These are phyloP conservation scores for Candida incommunis DNA, from an alignment of 805 yeast species.

Conservation along the genomic window DNA sequence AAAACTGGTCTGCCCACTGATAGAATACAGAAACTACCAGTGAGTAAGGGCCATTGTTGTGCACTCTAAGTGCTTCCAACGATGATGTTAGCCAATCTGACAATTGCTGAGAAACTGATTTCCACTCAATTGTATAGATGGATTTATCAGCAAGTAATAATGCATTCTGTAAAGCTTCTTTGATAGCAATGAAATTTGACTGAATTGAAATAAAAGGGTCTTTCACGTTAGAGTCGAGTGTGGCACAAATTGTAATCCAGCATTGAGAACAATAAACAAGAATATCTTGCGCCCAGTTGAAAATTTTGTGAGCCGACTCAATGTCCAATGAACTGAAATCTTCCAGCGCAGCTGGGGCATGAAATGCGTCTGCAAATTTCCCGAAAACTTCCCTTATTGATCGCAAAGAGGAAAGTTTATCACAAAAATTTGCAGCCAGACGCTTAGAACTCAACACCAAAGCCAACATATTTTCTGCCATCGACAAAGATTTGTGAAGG, in stretches of 20 bases:
- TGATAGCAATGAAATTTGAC: background rate
- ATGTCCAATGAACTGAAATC: background rate
- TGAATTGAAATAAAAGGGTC: background rate
- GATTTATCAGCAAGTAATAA: background rate
- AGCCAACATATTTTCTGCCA: slow-evolving; percentile 55
- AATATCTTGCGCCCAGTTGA: background rate
- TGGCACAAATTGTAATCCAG: background rate
- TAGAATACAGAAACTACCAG: slow-evolving; percentile 3
- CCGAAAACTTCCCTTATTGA: background rate
- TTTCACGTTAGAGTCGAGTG: background rate
- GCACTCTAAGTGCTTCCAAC: background rate
- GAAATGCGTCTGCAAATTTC: background rate
- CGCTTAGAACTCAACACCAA: slow-evolving; percentile 29
- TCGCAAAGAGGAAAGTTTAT: background rate
- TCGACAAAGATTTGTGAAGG: slow-evolving; percentile 62
- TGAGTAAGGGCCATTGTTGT: slow-evolving; percentile 19
- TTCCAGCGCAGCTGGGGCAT: background rate
- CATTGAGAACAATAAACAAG: background rate
- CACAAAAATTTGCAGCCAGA: slow-evolving; percentile 2
- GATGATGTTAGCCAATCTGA: background rate
- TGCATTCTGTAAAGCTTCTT: background rate
- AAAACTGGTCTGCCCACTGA: slow-evolving; percentile 24
- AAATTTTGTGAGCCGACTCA: background rate
- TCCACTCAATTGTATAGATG: background rate
- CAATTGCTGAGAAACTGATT: background rate